Percentiles rank a stretch among this genome's conserved stretches.
Conservation (phyloP, 345 rosid species). For the Nasturtium officinale region DNA sequence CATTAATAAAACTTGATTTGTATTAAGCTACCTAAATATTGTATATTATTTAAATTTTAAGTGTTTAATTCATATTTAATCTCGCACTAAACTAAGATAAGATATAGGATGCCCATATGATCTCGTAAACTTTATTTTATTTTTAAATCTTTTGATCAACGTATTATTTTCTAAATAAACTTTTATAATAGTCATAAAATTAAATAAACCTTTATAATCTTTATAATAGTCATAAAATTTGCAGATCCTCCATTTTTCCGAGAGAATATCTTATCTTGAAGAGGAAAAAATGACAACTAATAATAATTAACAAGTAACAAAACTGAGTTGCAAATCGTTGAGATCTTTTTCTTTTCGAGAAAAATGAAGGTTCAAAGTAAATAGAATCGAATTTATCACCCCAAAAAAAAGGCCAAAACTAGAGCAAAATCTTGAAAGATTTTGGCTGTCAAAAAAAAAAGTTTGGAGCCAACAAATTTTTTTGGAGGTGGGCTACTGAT, state of each 20-base stretch:
- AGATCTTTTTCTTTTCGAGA: neutral
- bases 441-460: neutral
- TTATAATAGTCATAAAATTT: too few species aligned
- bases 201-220: too few species aligned
- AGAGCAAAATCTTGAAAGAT: neutral
- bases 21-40: too few species aligned
- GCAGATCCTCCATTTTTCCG: neutral
- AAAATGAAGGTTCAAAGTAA: neutral
- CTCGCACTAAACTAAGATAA: too few species aligned
- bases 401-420: neutral
- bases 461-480: too few species aligned
- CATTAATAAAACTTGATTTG: too few species aligned
- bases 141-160: neutral
- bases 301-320: neutral
- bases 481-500: too few species aligned
- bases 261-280: neutral
- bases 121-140: neutral
- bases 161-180: neutral
- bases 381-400: neutral
- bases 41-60: too few species aligned
- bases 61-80: too few species aligned
- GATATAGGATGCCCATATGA: too few species aligned
- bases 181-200: neutral
- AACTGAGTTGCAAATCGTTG: neutral
- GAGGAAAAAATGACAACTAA: neutral